These are phyloP conservation scores for Hordeum vulgare DNA, from an alignment of 176 grass and related monocot genomes.

Conservation along the genomic window MorexV3_pseudomolecules_assembly NC_058522.1:562158441-562158940, in stretches of 20 bases:
- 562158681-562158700: neutral
- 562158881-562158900: too few species aligned
- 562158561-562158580: constrained; percentile 13
- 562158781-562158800: neutral
- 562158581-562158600: neutral
- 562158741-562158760: neutral
- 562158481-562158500: neutral
- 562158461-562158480: neutral
- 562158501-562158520: neutral
- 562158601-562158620: neutral
- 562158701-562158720: constrained; percentile 17
- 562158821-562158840: too few species aligned
- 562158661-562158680: neutral
- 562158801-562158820: neutral
- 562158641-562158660: neutral
- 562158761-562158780: neutral
- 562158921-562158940: too few species aligned
- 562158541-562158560: neutral
- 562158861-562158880: too few species aligned
- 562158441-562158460: neutral
- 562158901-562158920: too few species aligned
- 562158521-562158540: neutral
- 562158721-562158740: neutral
- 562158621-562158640: neutral
- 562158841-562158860: too few species aligned